phyloP scores from a whole-genome alignment of 2,329 filamentous ascomycete genomes.

The Cadophora luteo-olivacea region DNA sequence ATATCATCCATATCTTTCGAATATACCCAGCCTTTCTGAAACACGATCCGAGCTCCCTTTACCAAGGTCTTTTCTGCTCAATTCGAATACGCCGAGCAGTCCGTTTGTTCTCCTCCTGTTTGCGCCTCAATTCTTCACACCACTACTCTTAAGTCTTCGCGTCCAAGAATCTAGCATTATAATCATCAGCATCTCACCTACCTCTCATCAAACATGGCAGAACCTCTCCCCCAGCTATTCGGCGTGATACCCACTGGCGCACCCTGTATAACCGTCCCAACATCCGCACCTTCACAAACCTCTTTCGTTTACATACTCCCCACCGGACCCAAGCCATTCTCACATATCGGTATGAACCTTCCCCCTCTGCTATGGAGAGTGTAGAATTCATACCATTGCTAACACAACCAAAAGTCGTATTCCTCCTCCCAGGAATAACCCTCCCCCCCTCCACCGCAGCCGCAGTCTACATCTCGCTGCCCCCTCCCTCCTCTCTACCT shows the following conservation, averaged over 20 bases:
- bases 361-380: too few relatives aligned
- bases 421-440: conserved; percentile 76
- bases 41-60: too few relatives aligned
- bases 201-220: conserved; percentile 23
- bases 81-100: not conserved
- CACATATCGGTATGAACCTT: conserved; percentile 66
- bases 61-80: not conserved
- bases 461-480: conserved; percentile 85
- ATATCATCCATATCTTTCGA: too few relatives aligned
- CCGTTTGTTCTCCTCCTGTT: not conserved
- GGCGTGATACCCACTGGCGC: conserved; percentile 58
- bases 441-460: conserved; percentile 81
- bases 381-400: not conserved
- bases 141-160: not conserved
- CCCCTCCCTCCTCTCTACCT: conserved; percentile 37
- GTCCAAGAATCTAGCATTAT: too few relatives aligned
- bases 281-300: conserved; percentile 58
- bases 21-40: too few relatives aligned
- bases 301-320: conserved; percentile 63
- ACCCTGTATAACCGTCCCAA: conserved; percentile 60
- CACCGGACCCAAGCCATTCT: conserved; percentile 60
- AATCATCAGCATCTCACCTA: not conserved
- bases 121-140: conserved; percentile 2
- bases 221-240: conserved; percentile 40
- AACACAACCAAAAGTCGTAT: conserved; percentile 64